phyloP scores from a whole-genome alignment of 805 yeast species.

The Kluyveromyces siamensis region DNA sequence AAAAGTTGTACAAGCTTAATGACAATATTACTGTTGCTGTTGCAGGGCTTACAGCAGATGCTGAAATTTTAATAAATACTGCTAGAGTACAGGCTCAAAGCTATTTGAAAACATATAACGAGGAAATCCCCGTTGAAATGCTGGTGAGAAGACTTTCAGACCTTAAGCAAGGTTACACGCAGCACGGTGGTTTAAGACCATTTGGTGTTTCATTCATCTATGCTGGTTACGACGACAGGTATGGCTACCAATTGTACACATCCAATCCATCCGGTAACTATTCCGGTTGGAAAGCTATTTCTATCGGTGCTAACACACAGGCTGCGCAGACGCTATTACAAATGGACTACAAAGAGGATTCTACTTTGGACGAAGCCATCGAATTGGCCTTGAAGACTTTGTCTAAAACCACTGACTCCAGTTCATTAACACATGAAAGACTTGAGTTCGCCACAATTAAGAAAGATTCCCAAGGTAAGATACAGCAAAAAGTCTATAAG shows the following conservation, averaged over 20 bases:
- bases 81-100: conserved; percentile 82
- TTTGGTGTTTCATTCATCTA: conserved; percentile 94
- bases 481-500: conserved; percentile 66
- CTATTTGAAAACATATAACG: conserved; percentile 78
- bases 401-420: conserved; percentile 87
- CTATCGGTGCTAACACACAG: conserved; percentile 92
- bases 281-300: conserved; percentile 97
- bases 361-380: conserved; percentile 65
- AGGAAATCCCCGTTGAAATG: conserved; percentile 87
- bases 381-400: conserved; percentile 85
- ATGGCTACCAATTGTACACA: conserved; percentile 86
- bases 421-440: conserved; percentile 79
- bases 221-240: conserved; percentile 89
- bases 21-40: conserved; percentile 86
- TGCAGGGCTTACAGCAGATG: conserved; percentile 98
- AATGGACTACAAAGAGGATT: conserved; percentile 86
- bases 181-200: conserved; percentile 97
- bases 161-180: conserved; percentile 95
- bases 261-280: conserved; percentile 97
- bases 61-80: conserved; percentile 76
- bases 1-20: conserved; percentile 79
- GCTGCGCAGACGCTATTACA: conserved; percentile 94
- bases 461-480: conserved; percentile 38
- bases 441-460: conserved; percentile 84
- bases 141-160: conserved; percentile 86